Conservation (phyloP, 108 stramenopile genomes). For the Pseudonitzschia delicatissima region DNA sequence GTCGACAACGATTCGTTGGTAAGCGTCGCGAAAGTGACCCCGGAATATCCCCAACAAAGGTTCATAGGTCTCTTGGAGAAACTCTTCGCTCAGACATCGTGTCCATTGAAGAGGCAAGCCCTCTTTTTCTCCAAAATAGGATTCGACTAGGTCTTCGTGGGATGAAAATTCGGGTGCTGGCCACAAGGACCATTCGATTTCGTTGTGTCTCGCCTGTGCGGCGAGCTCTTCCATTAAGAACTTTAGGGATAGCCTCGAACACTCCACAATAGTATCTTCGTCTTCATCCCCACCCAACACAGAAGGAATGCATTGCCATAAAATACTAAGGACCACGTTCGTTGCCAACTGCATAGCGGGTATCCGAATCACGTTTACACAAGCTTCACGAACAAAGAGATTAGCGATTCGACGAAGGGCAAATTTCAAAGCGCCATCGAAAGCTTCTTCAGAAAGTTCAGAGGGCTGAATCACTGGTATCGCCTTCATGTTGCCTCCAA, state of each 20-base stretch:
- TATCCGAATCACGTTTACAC: constrained; percentile 12
- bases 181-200: constrained; percentile 25
- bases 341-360: constrained; percentile 8
- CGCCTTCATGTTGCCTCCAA: background rate
- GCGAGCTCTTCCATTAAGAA: constrained; percentile 16
- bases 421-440: constrained; percentile 17
- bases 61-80: constrained; percentile 5
- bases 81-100: background rate
- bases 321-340: background rate
- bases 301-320: constrained; percentile 7
- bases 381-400: constrained; percentile 25
- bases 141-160: constrained; percentile 3
- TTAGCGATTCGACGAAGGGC: constrained; percentile 9
- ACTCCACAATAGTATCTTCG: constrained; percentile 15
- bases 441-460: background rate
- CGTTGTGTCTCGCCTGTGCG: background rate
- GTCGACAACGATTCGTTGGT: constrained; percentile 19
- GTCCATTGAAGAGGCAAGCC: constrained; percentile 32
- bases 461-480: constrained; percentile 14
- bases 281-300: constrained; percentile 1
- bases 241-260: constrained; percentile 16
- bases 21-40: constrained; percentile 27
- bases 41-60: constrained; percentile 7
- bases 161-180: constrained; percentile 28
- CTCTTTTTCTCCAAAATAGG: constrained; percentile 27